A percentile compares a stretch with the other conserved stretches of the same genome.
phyloP scores from a whole-genome alignment of 192 early-diverging fungal genomes.

The Entomortierella chlamydospora region DNA sequence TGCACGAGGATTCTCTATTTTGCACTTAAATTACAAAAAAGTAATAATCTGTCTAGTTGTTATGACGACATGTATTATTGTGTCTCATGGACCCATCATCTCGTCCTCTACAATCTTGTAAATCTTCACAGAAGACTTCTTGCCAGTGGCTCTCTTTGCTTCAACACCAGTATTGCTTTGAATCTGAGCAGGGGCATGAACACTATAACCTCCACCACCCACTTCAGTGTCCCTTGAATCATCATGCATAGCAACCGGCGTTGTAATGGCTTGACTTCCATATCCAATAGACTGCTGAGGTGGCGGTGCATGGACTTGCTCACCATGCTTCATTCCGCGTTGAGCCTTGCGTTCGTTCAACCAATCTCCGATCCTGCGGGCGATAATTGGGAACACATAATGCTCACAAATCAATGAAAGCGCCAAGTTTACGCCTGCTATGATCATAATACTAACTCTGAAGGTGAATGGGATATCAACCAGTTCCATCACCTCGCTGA shows the following conservation, averaged over 20 bases:
- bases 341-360: slow-evolving; percentile 2
- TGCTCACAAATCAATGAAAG: slow-evolving; percentile 60
- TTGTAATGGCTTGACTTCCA: slow-evolving; percentile 25
- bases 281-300: slow-evolving; percentile 3
- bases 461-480: slow-evolving; percentile 66
- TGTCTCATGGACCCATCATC: slow-evolving; percentile 42
- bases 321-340: background rate
- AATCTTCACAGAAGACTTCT: slow-evolving; percentile 45
- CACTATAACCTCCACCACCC: background rate
- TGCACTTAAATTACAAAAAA: too few relatives aligned
- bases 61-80: too few relatives aligned
- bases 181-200: background rate
- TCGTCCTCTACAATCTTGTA: slow-evolving; percentile 57
- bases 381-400: slow-evolving; percentile 54
- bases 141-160: slow-evolving; percentile 6
- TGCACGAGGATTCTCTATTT: too few relatives aligned
- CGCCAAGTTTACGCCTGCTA: slow-evolving; percentile 71
- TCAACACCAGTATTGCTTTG: background rate
- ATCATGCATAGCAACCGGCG: background rate
- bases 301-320: slow-evolving; percentile 16
- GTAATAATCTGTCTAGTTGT: too few relatives aligned
- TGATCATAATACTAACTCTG: slow-evolving; percentile 65
- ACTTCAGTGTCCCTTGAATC: background rate
- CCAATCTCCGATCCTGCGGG: slow-evolving; percentile 51
- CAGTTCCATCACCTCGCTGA: slow-evolving; percentile 75